phyloP scores from a whole-genome alignment of 75 land plant genomes.

The Chamaecyparis obtusa region DNA sequence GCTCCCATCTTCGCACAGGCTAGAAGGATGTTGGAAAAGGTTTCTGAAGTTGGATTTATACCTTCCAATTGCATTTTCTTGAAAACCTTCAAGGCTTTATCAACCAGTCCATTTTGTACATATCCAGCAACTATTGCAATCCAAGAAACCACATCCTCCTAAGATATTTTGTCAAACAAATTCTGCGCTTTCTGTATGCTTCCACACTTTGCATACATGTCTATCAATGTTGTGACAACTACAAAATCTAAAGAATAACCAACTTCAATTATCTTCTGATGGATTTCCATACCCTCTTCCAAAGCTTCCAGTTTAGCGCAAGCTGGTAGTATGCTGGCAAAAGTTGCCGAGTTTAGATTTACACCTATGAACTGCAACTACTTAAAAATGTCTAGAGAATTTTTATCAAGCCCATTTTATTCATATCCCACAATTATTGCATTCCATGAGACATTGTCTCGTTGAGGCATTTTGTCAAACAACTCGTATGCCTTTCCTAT shows the following conservation, averaged over 20 bases:
- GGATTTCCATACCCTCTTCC: neutral
- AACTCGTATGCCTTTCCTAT: slow-evolving; percentile 40
- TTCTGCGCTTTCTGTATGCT: neutral
- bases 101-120: neutral
- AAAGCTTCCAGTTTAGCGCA: neutral
- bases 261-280: neutral
- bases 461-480: slow-evolving; percentile 31
- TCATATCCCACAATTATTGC: slow-evolving; percentile 44
- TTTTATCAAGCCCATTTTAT: slow-evolving; percentile 32
- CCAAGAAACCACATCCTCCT: slow-evolving; percentile 4
- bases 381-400: neutral
- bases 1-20: neutral
- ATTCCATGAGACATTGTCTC: slow-evolving; percentile 39
- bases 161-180: neutral
- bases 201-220: neutral
- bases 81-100: neutral
- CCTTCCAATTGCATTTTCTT: neutral
- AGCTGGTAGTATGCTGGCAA: neutral
- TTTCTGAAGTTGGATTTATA: neutral
- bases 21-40: slow-evolving; percentile 2
- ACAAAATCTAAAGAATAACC: neutral
- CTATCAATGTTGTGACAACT: neutral
- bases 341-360: neutral
- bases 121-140: slow-evolving; percentile 7
- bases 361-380: neutral